Evolutionary conservation across 192 early-diverging fungal species (phyloP).

Genomic region (Piromyces sp.): DNA sequence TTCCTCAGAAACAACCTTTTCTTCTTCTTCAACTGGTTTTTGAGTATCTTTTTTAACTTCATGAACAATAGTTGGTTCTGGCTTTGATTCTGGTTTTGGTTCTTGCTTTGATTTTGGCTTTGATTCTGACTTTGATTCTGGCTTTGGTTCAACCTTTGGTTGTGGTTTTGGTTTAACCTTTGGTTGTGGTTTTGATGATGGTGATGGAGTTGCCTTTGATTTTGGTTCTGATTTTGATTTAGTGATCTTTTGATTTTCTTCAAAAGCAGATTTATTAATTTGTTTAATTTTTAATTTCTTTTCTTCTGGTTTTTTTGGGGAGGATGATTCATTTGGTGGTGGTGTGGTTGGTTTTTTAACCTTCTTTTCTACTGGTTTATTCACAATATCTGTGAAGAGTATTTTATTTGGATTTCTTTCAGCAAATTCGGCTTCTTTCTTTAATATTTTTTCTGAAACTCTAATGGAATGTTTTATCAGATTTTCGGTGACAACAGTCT

Average conservation of each 20-base stretch:
- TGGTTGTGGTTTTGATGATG: background rate
- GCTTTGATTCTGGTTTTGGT: background rate
- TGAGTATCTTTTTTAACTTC: background rate
- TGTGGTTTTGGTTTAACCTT: background rate
- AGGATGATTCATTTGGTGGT: background rate
- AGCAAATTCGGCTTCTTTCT: background rate
- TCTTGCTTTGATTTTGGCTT: background rate
- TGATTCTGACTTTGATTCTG: background rate
- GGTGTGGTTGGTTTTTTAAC: background rate
- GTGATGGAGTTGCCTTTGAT: background rate
- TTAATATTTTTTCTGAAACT: background rate
- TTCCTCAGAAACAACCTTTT: background rate
- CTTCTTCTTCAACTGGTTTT: background rate
- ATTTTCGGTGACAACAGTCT: background rate
- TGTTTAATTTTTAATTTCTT: too few species aligned
- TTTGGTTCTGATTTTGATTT: background rate
- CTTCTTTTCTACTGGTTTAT: background rate
- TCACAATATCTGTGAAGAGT: background rate
- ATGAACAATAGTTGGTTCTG: background rate
- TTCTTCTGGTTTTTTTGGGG: background rate
- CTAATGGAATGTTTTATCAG: background rate
- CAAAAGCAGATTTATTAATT: too few species aligned
- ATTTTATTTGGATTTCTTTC: background rate
- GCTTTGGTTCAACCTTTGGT: background rate
- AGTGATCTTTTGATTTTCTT: background rate